Evolutionary conservation across 345 rosid genomes (phyloP).

Genomic region (Ceriops tagal): DNA sequence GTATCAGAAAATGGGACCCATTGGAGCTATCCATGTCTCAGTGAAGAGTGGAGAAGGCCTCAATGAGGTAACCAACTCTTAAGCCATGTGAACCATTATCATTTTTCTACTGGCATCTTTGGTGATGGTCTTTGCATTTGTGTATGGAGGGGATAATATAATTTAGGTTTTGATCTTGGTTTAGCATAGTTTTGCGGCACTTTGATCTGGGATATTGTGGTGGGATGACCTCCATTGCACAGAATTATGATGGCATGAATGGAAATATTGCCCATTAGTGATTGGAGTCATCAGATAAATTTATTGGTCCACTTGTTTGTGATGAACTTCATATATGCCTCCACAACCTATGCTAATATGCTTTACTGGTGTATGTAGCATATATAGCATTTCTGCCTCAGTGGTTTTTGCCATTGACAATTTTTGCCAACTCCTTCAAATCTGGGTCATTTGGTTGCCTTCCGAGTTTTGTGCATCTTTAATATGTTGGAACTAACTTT

Average conservation of each 20-base stretch:
- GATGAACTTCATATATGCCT: too few species aligned
- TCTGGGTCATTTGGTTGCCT: background rate
- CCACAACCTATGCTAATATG: too few species aligned
- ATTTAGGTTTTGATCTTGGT: background rate
- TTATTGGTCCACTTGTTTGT: too few species aligned
- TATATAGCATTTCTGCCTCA: background rate
- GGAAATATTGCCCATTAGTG: too few species aligned
- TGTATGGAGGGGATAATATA: background rate
- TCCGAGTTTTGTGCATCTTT: background rate
- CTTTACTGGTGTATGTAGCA: background rate
- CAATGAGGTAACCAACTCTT: conserved; percentile 42
- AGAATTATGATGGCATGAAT: too few species aligned
- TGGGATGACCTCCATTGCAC: too few species aligned
- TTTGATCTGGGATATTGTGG: background rate
- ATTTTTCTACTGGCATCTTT: background rate
- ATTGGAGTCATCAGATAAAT: too few species aligned
- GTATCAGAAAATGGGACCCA: conserved; percentile 66
- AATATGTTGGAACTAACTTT: background rate
- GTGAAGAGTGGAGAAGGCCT: conserved; percentile 63
- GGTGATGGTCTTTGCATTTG: background rate
- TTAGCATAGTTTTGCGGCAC: background rate
- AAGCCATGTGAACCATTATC: too few species aligned
- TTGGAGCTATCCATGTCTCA: conserved; percentile 66
- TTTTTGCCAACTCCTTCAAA: background rate
- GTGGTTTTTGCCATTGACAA: background rate